Evolutionary conservation across 1,139 yeast genomes (phyloP).

Genomic region (Suhomyces choctaworum): DNA sequence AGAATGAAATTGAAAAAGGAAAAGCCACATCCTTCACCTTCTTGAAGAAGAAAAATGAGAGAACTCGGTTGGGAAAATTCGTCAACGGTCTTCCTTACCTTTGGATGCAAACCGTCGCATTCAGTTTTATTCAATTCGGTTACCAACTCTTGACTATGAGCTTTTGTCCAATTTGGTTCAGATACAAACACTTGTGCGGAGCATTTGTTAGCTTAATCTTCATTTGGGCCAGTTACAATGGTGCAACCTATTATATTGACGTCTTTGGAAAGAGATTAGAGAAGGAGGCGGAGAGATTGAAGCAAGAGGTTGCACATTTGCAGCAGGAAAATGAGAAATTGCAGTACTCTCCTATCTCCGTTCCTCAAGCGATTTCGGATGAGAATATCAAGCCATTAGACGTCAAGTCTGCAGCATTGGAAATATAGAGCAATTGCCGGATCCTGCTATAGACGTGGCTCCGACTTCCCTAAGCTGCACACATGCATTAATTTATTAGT

Average conservation of each 20-base stretch:
- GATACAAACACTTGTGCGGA: slow-evolving; percentile 65
- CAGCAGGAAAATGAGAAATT: slow-evolving; percentile 26
- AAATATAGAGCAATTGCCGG: too few relatives aligned
- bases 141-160: slow-evolving; percentile 90
- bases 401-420: neutral
- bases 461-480: too few relatives aligned
- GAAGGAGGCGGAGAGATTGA: slow-evolving; percentile 73
- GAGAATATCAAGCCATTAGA: slow-evolving; percentile 5
- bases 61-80: slow-evolving; percentile 67
- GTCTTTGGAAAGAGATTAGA: slow-evolving; percentile 86
- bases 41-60: slow-evolving; percentile 68
- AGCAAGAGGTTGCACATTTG: slow-evolving; percentile 61
- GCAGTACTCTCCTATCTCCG: slow-evolving; percentile 11
- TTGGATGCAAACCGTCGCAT: slow-evolving; percentile 78
- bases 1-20: slow-evolving; percentile 82
- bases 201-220: slow-evolving; percentile 70
- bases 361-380: slow-evolving; percentile 9
- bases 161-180: slow-evolving; percentile 85
- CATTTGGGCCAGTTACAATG: slow-evolving; percentile 80
- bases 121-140: slow-evolving; percentile 80
- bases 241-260: slow-evolving; percentile 92
- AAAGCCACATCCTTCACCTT: slow-evolving; percentile 86
- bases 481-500: too few relatives aligned
- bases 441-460: too few relatives aligned
- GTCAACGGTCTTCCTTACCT: slow-evolving; percentile 84